Base-by-base conservation (phyloP, 495 filamentous ascomycete species). In the Lophiostoma macrostomum region DNA sequence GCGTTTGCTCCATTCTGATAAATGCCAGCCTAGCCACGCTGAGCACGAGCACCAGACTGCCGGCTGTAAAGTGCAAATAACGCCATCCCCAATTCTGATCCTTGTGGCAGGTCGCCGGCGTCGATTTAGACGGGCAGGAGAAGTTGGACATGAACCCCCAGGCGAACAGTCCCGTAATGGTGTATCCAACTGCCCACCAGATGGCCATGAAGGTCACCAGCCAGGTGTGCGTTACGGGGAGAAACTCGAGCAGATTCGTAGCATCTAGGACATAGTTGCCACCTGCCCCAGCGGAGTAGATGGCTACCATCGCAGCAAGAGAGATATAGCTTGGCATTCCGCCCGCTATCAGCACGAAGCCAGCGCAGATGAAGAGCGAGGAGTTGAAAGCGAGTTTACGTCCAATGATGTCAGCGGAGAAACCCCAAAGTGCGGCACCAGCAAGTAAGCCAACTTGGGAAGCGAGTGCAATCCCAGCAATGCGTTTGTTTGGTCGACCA, bases 351-450 rank as follows among this genome's bases (percentile, higher is more conserved):
- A 67, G 32, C 8, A 65, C 61, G 45, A 67, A 67, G 7, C 53
- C 48, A 12, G 71, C 71, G 46, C 71, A 72, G 3, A 64, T 60
- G 29, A 73, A 60, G 11, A 74, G 63, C 34, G 64, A 68, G 11
- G 69, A 67, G 40, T 74, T 74, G 56, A 74, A 73, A 4, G 69
- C 70, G 41, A 69, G 61, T 44, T 72, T 73, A 29, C 71, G 50
- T 1, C 71, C 71, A 42, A 73, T 69, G 36, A 74, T 68, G 48
- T 74, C 70, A 19, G 70, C 71, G 1, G 67, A 63, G 34, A 69
- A 67, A 6, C 71, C 71, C 71, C 71, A 73, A 29, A 73, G 58
- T 12, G 63, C 53, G 28, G 71, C 71, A 5, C 71, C 71, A 1
- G 64, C 67, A 5, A 74, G 47, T 14, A 74, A 51, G 24, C 63